Percentiles rank a stretch among this genome's conserved stretches.
Evolutionary conservation across 176 grass and related monocot genomes (phyloP).

Genomic region (Oryza punctata): DNA sequence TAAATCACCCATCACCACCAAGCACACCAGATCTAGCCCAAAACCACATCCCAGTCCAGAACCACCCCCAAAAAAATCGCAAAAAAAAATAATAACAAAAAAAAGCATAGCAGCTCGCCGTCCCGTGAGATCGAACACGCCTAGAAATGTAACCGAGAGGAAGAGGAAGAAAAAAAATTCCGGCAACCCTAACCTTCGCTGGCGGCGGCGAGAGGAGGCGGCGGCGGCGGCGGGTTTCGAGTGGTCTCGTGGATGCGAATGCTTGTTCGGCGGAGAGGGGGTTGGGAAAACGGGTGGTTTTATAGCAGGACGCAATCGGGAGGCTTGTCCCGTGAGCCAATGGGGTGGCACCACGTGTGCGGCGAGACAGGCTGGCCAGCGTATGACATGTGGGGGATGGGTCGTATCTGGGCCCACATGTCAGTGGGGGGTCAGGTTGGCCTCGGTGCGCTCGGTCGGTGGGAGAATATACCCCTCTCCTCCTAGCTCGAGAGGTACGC

Average conservation of each 20-base stretch:
- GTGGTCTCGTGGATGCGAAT: not conserved
- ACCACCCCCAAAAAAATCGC: not conserved
- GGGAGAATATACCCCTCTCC: not conserved
- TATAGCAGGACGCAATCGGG: conserved; percentile 4
- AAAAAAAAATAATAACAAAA: no score
- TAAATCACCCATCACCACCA: not conserved
- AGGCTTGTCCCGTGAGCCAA: conserved; percentile 1
- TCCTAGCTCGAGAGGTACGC: not conserved
- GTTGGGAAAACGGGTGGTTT: not conserved
- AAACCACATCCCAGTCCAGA: not conserved
- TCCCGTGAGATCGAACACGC: not conserved
- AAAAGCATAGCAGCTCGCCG: not conserved
- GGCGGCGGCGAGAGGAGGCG: not conserved
- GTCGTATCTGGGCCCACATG: rapidly evolving
- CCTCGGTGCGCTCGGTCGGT: not conserved
- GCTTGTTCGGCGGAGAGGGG: not conserved
- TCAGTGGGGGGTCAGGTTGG: not conserved
- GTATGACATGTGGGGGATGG: not conserved
- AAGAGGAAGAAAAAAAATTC: not conserved
- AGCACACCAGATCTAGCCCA: conserved; percentile 20
- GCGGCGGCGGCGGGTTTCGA: conserved; percentile 1
- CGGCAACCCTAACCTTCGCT: conserved; percentile 27
- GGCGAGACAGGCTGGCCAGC: rapidly evolving
- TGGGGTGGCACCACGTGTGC: not conserved
- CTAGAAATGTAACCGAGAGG: no score